These are phyloP conservation scores for Rhodotorula graminis DNA, from an alignment of 768 basidiomycete species.

Conservation along the genomic window DNA sequence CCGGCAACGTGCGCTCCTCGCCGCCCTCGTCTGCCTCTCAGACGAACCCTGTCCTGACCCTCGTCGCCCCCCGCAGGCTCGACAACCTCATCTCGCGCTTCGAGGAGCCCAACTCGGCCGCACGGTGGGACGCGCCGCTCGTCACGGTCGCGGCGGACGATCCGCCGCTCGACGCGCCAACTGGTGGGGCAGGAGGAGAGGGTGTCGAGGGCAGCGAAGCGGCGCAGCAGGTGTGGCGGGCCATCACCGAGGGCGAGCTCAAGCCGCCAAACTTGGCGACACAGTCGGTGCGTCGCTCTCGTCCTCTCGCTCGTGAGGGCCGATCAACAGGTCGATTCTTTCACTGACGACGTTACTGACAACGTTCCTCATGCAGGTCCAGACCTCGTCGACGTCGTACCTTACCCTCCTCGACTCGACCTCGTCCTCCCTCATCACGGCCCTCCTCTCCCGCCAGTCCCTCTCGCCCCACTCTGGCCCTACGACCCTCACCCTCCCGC, in stretches of 20 bases:
- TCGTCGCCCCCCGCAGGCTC: slow-evolving; percentile 53
- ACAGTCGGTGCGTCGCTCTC: slow-evolving; percentile 54
- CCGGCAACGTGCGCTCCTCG: slow-evolving; percentile 63
- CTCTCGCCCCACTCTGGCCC: slow-evolving; percentile 52
- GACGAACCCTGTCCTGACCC: background rate
- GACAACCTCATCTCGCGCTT: slow-evolving; percentile 80
- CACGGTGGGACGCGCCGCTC: slow-evolving; percentile 96
- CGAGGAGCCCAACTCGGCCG: slow-evolving; percentile 96
- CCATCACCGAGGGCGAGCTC: slow-evolving; percentile 69
- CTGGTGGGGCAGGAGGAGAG: background rate
- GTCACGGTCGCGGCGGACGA: slow-evolving; percentile 75
- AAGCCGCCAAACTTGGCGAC: slow-evolving; percentile 86
- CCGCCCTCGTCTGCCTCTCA: too few species aligned
- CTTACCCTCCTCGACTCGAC: slow-evolving; percentile 78
- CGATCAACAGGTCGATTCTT: too few species aligned
- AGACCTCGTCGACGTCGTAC: slow-evolving; percentile 81
- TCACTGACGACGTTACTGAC: too few species aligned
- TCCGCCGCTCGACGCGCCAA: slow-evolving; percentile 40
- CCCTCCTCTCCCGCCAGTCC: slow-evolving; percentile 63
- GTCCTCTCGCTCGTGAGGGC: too few species aligned
- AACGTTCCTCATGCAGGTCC: slow-evolving; percentile 52
- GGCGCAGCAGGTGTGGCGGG: slow-evolving; percentile 66
- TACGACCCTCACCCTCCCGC: slow-evolving; percentile 52
- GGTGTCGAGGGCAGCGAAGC: background rate
- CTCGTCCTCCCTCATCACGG: slow-evolving; percentile 63